Evolutionary conservation across 2,329 filamentous ascomycete genomes (phyloP).

Genomic region (Balansia obtecta): DNA sequence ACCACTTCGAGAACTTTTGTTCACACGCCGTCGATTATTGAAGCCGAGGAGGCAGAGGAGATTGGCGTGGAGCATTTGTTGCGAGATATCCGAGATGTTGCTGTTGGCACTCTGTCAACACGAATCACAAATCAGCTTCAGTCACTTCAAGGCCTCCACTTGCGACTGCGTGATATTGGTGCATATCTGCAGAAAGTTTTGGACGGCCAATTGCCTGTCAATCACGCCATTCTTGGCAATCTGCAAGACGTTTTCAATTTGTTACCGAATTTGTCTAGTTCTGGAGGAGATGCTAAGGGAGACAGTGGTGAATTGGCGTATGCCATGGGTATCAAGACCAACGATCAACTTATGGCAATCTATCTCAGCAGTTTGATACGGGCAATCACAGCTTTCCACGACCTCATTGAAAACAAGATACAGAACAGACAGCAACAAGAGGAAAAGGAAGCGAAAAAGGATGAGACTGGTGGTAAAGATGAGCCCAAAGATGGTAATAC

Average conservation of each 20-base stretch:
- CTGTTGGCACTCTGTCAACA: constrained; percentile 90
- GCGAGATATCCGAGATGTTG: constrained; percentile 94
- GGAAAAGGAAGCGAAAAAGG: constrained; percentile 82
- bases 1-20: constrained; percentile 96
- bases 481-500: constrained; percentile 42
- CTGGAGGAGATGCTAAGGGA: constrained; percentile 51
- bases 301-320: constrained; percentile 79
- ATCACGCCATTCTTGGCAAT: constrained; percentile 93
- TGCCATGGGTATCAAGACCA: constrained; percentile 97
- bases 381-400: constrained; percentile 97
- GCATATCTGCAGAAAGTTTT: constrained; percentile 93
- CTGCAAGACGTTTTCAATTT: constrained; percentile 99
- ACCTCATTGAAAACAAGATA: constrained; percentile 99
- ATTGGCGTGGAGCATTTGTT: constrained; percentile 97
- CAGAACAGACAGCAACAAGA: constrained; percentile 96
- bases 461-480: constrained; percentile 47
- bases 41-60: constrained; percentile 97
- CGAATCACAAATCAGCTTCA: constrained; percentile 96
- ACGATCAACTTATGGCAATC: constrained; percentile 97
- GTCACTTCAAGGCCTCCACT: constrained; percentile 88
- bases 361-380: constrained; percentile 94
- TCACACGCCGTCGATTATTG: constrained; percentile 95
- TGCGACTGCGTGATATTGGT: constrained; percentile 89
- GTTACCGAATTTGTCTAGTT: constrained; percentile 85
- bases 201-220: constrained; percentile 83